phyloP scores from a whole-genome alignment of 2,329 filamentous ascomycete genomes.

The Coleophoma cylindrospora region DNA sequence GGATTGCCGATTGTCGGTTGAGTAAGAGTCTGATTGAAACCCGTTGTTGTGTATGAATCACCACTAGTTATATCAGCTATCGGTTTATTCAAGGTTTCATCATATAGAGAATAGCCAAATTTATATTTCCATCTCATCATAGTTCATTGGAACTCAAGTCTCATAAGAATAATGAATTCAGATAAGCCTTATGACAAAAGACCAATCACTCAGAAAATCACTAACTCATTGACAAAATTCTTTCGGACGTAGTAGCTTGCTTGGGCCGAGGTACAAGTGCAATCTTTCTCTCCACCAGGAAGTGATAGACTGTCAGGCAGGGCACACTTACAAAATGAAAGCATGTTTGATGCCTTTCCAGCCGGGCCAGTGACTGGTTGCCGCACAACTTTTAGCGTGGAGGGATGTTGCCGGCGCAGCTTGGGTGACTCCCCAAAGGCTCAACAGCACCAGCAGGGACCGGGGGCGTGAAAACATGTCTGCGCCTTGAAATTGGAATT shows the following conservation, averaged over 20 bases:
- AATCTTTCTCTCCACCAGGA: too few relatives aligned
- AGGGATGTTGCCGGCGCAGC: background rate
- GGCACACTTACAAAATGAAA: constrained; percentile 34
- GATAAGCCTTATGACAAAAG: too few relatives aligned
- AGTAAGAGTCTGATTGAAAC: constrained; percentile 28
- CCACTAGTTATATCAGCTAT: constrained; percentile 21
- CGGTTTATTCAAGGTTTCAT: too few relatives aligned
- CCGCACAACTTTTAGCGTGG: constrained; percentile 10
- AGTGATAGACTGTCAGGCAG: background rate
- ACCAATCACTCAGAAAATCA: too few relatives aligned
- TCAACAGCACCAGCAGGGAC: background rate
- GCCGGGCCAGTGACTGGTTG: constrained; percentile 27
- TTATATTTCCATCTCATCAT: too few relatives aligned
- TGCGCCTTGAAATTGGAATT: too few relatives aligned
- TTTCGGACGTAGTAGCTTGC: too few relatives aligned
- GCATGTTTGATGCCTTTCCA: constrained; percentile 33
- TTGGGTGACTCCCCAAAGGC: background rate
- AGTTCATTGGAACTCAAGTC: too few relatives aligned
- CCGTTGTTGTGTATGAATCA: constrained; percentile 34
- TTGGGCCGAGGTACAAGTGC: too few relatives aligned
- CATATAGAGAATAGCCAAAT: too few relatives aligned
- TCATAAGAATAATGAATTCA: too few relatives aligned
- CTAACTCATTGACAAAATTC: too few relatives aligned
- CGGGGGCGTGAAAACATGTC: background rate
- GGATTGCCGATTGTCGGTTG: constrained; percentile 31